phyloP scores from a whole-genome alignment of 208 protist genomes.

The Lotmaria passim region DNA sequence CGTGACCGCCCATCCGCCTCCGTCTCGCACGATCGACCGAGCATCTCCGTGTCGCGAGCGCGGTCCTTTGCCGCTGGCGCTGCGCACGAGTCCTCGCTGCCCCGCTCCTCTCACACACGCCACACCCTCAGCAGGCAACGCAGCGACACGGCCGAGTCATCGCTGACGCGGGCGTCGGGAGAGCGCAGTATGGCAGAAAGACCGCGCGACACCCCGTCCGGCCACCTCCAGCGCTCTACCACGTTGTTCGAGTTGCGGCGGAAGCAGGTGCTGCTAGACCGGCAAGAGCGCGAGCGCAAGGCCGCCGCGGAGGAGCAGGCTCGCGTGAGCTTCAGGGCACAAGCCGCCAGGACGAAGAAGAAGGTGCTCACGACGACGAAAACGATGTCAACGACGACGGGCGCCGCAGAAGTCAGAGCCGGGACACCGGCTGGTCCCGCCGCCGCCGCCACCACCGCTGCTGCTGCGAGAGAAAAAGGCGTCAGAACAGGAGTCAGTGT shows the following conservation, averaged over 20 bases:
- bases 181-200: slow-evolving; percentile 1
- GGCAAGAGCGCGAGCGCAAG: slow-evolving; percentile 36
- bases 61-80: not conserved
- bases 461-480: not conserved
- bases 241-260: slow-evolving; percentile 44
- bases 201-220: not conserved
- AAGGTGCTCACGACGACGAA: slow-evolving; percentile 1
- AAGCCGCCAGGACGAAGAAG: slow-evolving; percentile 1
- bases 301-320: slow-evolving; percentile 33
- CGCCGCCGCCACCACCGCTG: not conserved
- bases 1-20: not conserved
- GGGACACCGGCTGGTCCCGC: not conserved
- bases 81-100: slow-evolving; percentile 3
- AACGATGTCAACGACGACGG: not conserved
- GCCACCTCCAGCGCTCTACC: slow-evolving; percentile 28
- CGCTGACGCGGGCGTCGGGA: not conserved
- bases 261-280: slow-evolving; percentile 45
- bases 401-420: not conserved
- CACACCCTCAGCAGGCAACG: not conserved
- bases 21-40: not conserved
- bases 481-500: not conserved
- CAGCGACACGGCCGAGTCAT: slow-evolving; percentile 5
- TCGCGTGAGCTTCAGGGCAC: not conserved
- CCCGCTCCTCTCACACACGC: not conserved
- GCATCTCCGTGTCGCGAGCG: not conserved